Evolutionary conservation across 208 protist genomes (phyloP).

Genomic region (Dictyostelium gargantuum): DNA sequence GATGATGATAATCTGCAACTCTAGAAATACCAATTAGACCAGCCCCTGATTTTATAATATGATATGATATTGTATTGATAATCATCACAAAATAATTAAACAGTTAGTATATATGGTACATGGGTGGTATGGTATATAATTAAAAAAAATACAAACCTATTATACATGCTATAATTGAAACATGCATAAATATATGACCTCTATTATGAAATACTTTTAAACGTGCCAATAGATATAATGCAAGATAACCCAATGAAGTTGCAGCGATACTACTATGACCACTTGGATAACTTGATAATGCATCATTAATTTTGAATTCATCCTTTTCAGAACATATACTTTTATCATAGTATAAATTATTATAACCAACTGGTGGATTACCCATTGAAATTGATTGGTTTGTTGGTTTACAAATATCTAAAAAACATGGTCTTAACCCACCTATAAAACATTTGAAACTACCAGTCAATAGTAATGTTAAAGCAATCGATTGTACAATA

Average conservation of each 20-base stretch:
- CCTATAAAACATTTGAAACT: constrained; percentile 12
- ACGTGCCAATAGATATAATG: background rate
- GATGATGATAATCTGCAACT: constrained; percentile 13
- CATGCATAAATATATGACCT: constrained; percentile 14
- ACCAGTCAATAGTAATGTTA: background rate
- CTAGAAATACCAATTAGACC: background rate
- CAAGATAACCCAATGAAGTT: background rate
- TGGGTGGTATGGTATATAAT: too few relatives aligned
- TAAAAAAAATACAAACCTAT: too few relatives aligned
- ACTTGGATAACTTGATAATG: background rate
- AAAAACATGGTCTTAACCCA: constrained; percentile 15
- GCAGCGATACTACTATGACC: constrained; percentile 4
- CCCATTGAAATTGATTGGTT: background rate
- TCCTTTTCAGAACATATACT: background rate
- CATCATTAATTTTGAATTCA: background rate
- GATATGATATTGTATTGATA: too few relatives aligned
- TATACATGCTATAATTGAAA: background rate
- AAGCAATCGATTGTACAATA: background rate
- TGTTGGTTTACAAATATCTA: background rate
- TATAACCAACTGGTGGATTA: background rate
- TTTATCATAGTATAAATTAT: background rate
- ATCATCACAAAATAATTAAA: too few relatives aligned
- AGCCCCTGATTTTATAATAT: too few relatives aligned
- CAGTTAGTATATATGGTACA: too few relatives aligned
- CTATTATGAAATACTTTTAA: constrained; percentile 12